Evolutionary conservation across 176 grass and related monocot genomes (phyloP), one percentile per base, ranked within the genome.

Genomic region (Aegilops speltoides): DNA sequence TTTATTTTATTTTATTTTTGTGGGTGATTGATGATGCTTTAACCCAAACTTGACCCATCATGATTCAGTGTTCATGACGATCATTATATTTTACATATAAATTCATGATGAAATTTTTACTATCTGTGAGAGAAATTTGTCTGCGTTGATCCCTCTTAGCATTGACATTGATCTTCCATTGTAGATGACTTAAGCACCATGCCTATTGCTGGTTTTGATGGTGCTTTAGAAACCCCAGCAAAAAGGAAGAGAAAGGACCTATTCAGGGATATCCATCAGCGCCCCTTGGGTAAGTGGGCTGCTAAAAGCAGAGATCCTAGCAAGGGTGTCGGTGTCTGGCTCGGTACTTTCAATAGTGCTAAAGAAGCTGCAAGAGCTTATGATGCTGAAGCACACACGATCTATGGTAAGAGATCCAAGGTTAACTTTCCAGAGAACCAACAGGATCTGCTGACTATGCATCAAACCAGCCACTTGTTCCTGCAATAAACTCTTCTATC

Each of bases 241-340:
- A 96, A 93, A 69, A 92, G 97, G 75, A 98, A 93, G 85, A 96
- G 93, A 85, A 98, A 96, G 87, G 96, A 94, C 36, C 90, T 81
- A 70, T 98, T 87, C 79, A 86, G 94, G 70, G 97, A 92, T 66
- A 98, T 98, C 88, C 91, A 90, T 41, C 90, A 96, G 31, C 97
- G 97, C 67, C 94, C 94, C 52, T 98, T 92, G 97, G 97, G 94
- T 57, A 98, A 98, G 84, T 98, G 97, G 97, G 92, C 94, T 82
- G 97, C 90, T 95, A 92, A 98, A 86, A 98, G 93, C 48, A 90
- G 94, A 87, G 92, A 98, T 85, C 97, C 97, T 82, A 82, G 82
- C 20, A 98, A 96, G 84, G 97, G 94, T 77, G 88, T 96, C 41
- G 88, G 92, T 60, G 97, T 98, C 10, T 98, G 92, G 97, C 88